Percentiles rank a stretch among this genome's conserved stretches.
These are phyloP conservation scores for Sarcomyxa edulis DNA, from an alignment of 768 basidiomycete genomes.

Conservation along the genomic window DNA sequence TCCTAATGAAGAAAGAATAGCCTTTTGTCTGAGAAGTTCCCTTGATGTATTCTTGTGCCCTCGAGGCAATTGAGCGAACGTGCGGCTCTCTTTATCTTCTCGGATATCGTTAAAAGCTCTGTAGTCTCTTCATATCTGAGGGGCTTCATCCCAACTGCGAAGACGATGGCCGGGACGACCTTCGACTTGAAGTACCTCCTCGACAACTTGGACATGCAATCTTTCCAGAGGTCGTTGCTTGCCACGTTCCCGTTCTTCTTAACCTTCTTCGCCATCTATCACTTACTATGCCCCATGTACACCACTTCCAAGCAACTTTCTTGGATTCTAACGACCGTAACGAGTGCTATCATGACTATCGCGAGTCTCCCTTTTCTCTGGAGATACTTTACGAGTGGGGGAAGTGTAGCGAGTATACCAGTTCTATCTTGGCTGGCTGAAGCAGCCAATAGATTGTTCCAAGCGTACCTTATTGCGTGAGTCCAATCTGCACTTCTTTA, in stretches of 20 bases:
- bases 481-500: constrained; percentile 10
- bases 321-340: constrained; percentile 40
- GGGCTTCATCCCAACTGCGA: no score
- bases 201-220: no score
- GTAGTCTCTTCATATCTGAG: no score
- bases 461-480: constrained; percentile 39
- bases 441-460: constrained; percentile 33
- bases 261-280: constrained; percentile 19
- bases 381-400: constrained; percentile 19
- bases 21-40: no score
- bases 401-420: constrained; percentile 18
- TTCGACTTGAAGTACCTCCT: no score
- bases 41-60: no score
- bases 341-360: constrained; percentile 34
- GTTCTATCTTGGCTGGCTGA: constrained; percentile 17
- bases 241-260: constrained; percentile 15
- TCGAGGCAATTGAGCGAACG: no score
- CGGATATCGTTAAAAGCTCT: no score
- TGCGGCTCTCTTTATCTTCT: no score
- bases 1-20: no score
- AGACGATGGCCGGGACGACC: no score
- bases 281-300: constrained; percentile 22
- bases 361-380: constrained; percentile 33
- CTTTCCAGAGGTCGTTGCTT: no score
- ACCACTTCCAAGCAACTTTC: constrained; percentile 34